Base-by-base conservation (phyloP, 495 filamentous ascomycete species). In the Neurospora sp. region DNA sequence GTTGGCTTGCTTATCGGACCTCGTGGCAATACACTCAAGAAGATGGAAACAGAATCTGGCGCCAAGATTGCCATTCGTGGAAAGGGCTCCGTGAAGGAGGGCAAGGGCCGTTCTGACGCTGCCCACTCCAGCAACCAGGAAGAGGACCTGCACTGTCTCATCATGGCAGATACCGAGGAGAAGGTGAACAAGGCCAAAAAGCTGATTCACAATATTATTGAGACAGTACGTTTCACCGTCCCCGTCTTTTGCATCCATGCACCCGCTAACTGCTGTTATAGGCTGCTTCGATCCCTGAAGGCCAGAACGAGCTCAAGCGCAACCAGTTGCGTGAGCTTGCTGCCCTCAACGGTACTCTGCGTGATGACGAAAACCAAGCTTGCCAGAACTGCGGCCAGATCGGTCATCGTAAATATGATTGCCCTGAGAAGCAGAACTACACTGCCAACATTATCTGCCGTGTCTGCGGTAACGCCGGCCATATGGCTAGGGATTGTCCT, bases 351-450 rank as follows among this genome's bases (percentile, higher is more conserved):
- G 96, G 96, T 86, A 99, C 96, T 42, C 90, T 99, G 35, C 94
- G 96, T 76, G 96, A 99, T 78, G 96, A 99, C 78, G 96, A 99
- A 82, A 98, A 98, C 84, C 96, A 98, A 82, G 95, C 96, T 74
- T 99, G 96, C 85, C 96, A 98, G 84, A 99, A 99, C 86, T 99
- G 96, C 83, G 96, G 95, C 76, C 93, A 99, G 88, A 98, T 99
- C 74, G 96, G 96, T 72, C 96, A 99, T 82, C 90, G 96, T 81
- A 99, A 98, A 82, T 98, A 97, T 77, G 96, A 99, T 82, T 99
- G 96, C 76, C 96, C 96, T 8, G 92, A 99, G 85, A 93, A 97
- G 81, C 92, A 93, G 80, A 99, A 99, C 82, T 98, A 92, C 83
- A 98, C 96, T 35, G 94, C 96, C 77, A 97, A 94, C 81, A 98